Percentiles rank a stretch among this genome's conserved stretches.
Conservation (phyloP, 2,329 filamentous ascomycete species). For the Myrmaecium sp. region DNA sequence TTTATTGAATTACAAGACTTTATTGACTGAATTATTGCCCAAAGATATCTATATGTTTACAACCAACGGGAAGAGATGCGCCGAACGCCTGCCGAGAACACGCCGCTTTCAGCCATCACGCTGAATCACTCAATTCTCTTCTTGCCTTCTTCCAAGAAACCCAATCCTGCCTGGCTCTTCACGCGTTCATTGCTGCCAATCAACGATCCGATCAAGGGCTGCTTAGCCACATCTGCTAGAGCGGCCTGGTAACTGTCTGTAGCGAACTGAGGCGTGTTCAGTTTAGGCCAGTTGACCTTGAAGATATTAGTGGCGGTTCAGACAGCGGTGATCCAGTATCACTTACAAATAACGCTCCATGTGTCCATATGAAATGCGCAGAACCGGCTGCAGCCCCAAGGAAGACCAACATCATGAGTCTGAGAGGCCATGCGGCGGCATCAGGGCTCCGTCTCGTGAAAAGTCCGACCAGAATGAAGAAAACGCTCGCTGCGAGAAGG, state of each 20-base stretch:
- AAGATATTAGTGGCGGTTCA: neutral
- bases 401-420: conserved; percentile 71
- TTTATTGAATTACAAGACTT: too few relatives aligned
- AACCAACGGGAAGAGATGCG: too few relatives aligned
- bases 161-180: conserved; percentile 63
- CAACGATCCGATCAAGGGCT: conserved; percentile 62
- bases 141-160: conserved; percentile 74
- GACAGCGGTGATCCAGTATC: neutral
- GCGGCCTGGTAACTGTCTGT: conserved; percentile 81
- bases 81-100: too few relatives aligned
- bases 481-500: conserved; percentile 67
- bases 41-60: too few relatives aligned
- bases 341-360: conserved; percentile 91
- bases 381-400: conserved; percentile 52
- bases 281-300: conserved; percentile 95
- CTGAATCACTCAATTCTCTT: conserved; percentile 80
- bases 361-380: conserved; percentile 58
- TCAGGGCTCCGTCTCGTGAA: conserved; percentile 58
- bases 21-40: too few relatives aligned
- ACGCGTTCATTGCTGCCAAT: conserved; percentile 60
- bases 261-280: conserved; percentile 76
- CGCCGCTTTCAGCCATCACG: too few relatives aligned
- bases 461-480: conserved; percentile 60
- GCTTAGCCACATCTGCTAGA: conserved; percentile 64
- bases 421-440: conserved; percentile 61